A percentile compares a stretch with the other conserved stretches of the same genome.
Conservation (phyloP, 257 asterid species). For the Rhazya stricta region DNA sequence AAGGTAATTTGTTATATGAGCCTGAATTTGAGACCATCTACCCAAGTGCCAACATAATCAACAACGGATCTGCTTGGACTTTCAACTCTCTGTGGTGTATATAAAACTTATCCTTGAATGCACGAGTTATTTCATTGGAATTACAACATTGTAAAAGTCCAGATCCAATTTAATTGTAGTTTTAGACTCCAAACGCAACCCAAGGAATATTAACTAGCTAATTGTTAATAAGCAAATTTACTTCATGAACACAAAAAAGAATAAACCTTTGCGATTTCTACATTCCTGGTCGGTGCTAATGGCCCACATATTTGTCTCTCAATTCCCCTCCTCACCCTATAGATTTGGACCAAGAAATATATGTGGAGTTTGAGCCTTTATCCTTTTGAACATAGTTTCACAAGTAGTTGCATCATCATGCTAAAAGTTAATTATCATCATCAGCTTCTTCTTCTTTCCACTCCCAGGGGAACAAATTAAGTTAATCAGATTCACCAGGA, state of each 20-base stretch:
- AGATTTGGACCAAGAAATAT: background rate
- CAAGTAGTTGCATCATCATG: background rate
- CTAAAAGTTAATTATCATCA: background rate
- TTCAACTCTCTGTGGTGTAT: background rate
- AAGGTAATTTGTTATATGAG: too few species aligned
- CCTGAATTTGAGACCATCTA: too few species aligned
- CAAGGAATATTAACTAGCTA: background rate
- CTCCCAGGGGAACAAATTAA: background rate
- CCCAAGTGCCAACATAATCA: background rate
- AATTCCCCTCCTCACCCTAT: background rate
- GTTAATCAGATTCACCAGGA: background rate
- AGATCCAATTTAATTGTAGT: background rate
- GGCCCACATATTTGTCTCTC: background rate
- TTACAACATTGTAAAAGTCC: background rate
- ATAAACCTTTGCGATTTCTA: background rate
- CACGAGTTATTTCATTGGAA: background rate
- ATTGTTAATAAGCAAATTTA: background rate
- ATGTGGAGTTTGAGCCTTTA: background rate
- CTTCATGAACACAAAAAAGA: background rate
- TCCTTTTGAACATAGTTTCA: background rate
- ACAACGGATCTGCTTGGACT: background rate
- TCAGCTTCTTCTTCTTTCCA: background rate
- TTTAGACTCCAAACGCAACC: background rate
- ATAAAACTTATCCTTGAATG: background rate
- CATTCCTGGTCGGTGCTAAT: background rate